A percentile compares a stretch with the other conserved stretches of the same genome.
Conservation (phyloP, 257 asterid genomes). For the Salvia hispanica region DNA sequence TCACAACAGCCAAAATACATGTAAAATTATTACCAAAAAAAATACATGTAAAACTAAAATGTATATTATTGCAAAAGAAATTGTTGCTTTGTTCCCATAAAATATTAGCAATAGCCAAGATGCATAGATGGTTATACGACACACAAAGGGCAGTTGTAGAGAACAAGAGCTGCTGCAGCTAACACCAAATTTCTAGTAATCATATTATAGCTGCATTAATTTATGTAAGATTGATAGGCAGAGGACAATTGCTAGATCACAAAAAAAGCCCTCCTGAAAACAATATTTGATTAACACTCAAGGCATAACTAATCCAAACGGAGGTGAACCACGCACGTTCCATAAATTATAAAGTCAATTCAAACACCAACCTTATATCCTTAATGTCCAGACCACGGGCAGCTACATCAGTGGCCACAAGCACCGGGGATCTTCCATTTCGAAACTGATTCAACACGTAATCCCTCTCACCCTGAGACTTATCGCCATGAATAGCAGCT, state of each 20-base stretch:
- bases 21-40: neutral
- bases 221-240: neutral
- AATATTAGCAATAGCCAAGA: neutral
- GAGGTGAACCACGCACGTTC: neutral
- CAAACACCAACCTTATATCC: conserved; percentile 76
- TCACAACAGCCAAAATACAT: neutral
- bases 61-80: neutral
- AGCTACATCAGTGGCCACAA: conserved; percentile 99
- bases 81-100: neutral
- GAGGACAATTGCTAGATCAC: neutral
- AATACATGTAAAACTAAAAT: neutral
- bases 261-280: neutral
- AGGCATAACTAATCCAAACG: neutral
- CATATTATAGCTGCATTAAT: conserved; percentile 8
- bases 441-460: conserved; percentile 85
- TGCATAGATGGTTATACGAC: neutral
- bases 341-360: neutral
- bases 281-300: neutral
- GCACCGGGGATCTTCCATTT: conserved; percentile 79
- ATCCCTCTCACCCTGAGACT: conserved; percentile 96
- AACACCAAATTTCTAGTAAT: neutral
- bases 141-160: neutral
- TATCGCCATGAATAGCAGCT: conserved; percentile 96
- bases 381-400: conserved; percentile 98
- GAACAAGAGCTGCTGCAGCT: neutral